Conservation (phyloP, 1,284 basidiomycete species). For the Neotropicomus parvogracilis region DNA sequence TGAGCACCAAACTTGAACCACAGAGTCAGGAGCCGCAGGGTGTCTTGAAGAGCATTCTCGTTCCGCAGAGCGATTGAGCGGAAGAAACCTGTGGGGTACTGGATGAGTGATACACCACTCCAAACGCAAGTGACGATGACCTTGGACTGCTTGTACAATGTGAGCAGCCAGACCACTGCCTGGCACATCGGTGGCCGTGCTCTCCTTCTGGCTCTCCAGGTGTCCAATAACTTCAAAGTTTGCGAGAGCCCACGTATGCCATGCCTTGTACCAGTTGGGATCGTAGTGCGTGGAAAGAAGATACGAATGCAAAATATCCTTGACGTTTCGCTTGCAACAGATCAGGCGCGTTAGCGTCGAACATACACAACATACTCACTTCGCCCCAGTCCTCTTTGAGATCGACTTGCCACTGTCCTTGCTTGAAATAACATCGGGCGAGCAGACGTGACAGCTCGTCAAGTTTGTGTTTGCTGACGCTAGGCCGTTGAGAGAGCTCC, state of each 20-base stretch:
- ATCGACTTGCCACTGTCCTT: conserved; percentile 91
- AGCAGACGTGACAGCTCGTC: conserved; percentile 82
- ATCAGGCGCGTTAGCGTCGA: conserved; percentile 11
- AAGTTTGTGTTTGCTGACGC: conserved; percentile 60
- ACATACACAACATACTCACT: conserved; percentile 44
- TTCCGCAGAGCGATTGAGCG: conserved; percentile 89
- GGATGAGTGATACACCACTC: conserved; percentile 5
- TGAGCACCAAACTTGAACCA: conserved; percentile 99
- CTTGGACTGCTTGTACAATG: conserved; percentile 93
- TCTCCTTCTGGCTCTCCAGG: conserved; percentile 67
- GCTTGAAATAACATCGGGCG: conserved; percentile 97
- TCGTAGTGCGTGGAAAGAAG: conserved; percentile 90
- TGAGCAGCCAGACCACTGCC: conserved; percentile 75
- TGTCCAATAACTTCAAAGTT: conserved; percentile 95
- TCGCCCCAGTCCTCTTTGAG: conserved; percentile 77
- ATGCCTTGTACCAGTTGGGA: conserved; percentile 95
- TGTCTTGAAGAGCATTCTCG: conserved; percentile 94
- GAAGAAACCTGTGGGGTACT: conserved; percentile 73
- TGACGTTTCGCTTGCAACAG: conserved; percentile 61
- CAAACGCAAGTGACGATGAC: conserved; percentile 37
- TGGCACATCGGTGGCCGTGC: conserved; percentile 62
- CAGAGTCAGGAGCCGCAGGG: conserved; percentile 86
- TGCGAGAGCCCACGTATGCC: conserved; percentile 98
- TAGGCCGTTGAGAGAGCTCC: conserved; percentile 43
- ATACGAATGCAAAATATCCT: conserved; percentile 84